Evolutionary conservation across 2,329 filamentous ascomycete species (phyloP), one percentile per base, ranked within the genome.

Genomic region (Colletotrichum spaethianum): DNA sequence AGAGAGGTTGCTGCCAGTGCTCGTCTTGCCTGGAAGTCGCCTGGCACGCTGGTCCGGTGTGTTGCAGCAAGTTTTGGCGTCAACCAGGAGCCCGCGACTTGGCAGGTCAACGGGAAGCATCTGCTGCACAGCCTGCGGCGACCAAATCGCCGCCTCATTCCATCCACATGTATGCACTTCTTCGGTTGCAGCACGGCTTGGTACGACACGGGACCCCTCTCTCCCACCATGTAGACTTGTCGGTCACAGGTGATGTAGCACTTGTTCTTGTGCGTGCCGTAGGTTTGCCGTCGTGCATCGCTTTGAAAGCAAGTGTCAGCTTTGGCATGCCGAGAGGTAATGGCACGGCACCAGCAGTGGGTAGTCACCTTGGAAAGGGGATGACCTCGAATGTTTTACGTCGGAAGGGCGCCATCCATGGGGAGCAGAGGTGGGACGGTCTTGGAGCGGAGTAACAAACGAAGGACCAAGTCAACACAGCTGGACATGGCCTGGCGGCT

Each of bases 61-160:
- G 20, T 20, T 57, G 26, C 18, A 63, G 20, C 11, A 63, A n/a
- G 7, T 42, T 36, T 52, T 40, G 23, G 38, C 28, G 7, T 36
- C 23, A 38, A 42, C 26, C 16, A 59, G 55, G 36, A 31, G 55
- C 23, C 55, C 42, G 36, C 26, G 23, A n/a, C 40, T n/a, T 11
- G 31, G 28, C 48, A 36, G 36, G 40, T 56, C 64, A 48, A 62
- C 64, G 50, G 26, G 46, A 26, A 33, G 52, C n/a, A 65, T 59
- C 42, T 52, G 36, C 28, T 48, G 63, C 61, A 65, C 61, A 52
- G 61, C 61, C 65, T 52, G 40, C 40, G 44, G 48, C 28, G 38
- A 46, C 57, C 40, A 63, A 50, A 26, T 55, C 36, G 38, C 2
- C 38, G 36, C n/a, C 56, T 31, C n/a, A 31, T 44, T 38, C 48